Evolutionary conservation across 257 asterid species (phyloP).

Genomic region (Gardenia jasminoides): DNA sequence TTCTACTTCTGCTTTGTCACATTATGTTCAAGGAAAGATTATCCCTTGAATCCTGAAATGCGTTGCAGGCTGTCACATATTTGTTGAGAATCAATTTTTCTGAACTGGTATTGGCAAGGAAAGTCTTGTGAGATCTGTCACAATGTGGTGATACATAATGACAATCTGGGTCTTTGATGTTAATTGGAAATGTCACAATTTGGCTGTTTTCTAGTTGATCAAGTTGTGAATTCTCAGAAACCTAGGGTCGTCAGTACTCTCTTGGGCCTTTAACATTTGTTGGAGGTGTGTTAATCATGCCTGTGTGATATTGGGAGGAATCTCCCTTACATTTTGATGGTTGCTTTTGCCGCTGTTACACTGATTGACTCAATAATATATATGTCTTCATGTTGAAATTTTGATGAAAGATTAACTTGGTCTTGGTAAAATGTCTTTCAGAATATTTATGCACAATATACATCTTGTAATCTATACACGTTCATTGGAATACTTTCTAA

Average conservation of each 20-base stretch:
- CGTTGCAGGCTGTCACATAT: background rate
- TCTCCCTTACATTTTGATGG: background rate
- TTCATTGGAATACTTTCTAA: background rate
- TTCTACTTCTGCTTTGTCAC: background rate
- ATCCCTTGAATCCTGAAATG: background rate
- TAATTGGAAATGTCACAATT: background rate
- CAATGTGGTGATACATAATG: background rate
- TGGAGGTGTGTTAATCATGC: background rate
- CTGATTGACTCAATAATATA: background rate
- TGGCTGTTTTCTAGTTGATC: background rate
- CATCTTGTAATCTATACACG: background rate
- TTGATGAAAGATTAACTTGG: background rate
- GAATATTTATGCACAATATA: background rate
- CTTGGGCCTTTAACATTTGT: background rate
- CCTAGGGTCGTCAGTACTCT: background rate
- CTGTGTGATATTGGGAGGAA: background rate
- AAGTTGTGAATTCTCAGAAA: background rate
- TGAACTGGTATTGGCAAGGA: background rate
- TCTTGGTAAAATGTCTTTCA: background rate
- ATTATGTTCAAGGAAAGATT: background rate
- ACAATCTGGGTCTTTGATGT: background rate
- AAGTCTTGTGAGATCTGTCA: background rate
- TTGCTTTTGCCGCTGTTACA: slow-evolving; percentile 11
- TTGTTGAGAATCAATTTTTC: background rate
- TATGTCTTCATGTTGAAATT: background rate